Percentiles rank a stretch among this genome's conserved stretches.
Evolutionary conservation across 129 eudicot genomes (phyloP).

Genomic region (Logfia minima): DNA sequence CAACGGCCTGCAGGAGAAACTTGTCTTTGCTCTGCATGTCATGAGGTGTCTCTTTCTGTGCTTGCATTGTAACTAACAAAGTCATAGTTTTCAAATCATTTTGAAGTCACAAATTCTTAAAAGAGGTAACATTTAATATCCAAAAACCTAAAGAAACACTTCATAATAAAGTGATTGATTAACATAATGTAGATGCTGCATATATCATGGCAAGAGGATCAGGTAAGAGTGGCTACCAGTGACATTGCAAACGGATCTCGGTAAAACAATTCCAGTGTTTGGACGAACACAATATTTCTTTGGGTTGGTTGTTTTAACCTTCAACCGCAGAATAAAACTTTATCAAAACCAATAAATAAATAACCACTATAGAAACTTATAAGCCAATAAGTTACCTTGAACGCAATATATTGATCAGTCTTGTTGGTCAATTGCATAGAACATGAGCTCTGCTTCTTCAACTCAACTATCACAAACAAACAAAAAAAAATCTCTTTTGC

Average conservation of each 20-base stretch:
- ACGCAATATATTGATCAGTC: constrained; percentile 83
- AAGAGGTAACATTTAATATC: neutral
- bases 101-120: too few species aligned
- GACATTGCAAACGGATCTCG: constrained; percentile 76
- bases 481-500: neutral
- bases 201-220: neutral
- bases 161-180: neutral
- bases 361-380: neutral
- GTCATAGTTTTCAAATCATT: neutral
- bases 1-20: constrained; percentile 82
- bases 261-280: constrained; percentile 77
- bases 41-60: constrained; percentile 69
- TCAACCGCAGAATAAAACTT: constrained; percentile 20
- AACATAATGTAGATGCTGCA: neutral
- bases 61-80: constrained; percentile 89
- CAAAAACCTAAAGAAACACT: neutral
- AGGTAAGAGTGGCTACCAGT: constrained; percentile 51
- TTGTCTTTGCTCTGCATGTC: constrained; percentile 96
- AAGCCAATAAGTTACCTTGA: constrained; percentile 54
- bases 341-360: constrained; percentile 2
- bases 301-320: constrained; percentile 97
- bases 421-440: constrained; percentile 83
- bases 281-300: constrained; percentile 95
- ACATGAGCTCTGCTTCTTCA: constrained; percentile 93
- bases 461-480: constrained; percentile 58